phyloP scores from a whole-genome alignment of 2,329 filamentous ascomycete genomes.

The Clarireedia hainanense region DNA sequence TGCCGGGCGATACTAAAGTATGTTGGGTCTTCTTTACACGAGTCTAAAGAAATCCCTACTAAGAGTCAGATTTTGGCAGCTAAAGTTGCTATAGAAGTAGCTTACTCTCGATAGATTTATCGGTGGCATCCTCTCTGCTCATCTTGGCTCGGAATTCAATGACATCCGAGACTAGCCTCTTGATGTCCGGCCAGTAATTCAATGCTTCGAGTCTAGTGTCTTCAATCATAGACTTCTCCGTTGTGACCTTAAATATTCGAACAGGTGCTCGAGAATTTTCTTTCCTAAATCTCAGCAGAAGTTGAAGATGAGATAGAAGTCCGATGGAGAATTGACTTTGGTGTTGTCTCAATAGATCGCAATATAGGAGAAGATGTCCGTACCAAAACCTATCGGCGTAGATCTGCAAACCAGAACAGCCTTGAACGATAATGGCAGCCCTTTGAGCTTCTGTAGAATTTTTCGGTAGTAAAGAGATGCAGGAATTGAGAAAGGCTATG shows the following conservation, averaged over 20 bases:
- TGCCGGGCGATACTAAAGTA: conserved; percentile 4
- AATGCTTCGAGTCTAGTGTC: neutral
- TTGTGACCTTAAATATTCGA: neutral
- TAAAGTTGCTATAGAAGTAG: neutral
- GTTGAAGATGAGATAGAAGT: conserved; percentile 6
- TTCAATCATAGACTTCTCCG: neutral
- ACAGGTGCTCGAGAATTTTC: neutral
- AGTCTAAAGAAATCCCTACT: neutral
- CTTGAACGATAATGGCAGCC: too few species aligned
- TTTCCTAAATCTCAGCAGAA: neutral
- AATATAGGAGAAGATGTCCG: conserved; percentile 9
- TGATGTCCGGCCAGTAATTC: conserved; percentile 3
- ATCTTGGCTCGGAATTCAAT: neutral
- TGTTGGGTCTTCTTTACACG: conserved; percentile 5
- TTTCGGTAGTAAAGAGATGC: too few species aligned
- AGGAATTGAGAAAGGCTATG: too few species aligned
- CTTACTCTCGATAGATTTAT: neutral
- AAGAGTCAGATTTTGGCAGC: neutral
- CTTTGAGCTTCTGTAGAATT: too few species aligned
- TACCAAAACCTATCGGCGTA: conserved; percentile 4
- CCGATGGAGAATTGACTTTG: neutral
- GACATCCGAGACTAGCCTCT: conserved; percentile 1
- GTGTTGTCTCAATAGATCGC: neutral
- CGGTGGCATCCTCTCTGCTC: neutral
- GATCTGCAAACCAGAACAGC: too few species aligned